Conservation (phyloP, 2,329 filamentous ascomycete species). For the Pseudogymnoascus sp. region DNA sequence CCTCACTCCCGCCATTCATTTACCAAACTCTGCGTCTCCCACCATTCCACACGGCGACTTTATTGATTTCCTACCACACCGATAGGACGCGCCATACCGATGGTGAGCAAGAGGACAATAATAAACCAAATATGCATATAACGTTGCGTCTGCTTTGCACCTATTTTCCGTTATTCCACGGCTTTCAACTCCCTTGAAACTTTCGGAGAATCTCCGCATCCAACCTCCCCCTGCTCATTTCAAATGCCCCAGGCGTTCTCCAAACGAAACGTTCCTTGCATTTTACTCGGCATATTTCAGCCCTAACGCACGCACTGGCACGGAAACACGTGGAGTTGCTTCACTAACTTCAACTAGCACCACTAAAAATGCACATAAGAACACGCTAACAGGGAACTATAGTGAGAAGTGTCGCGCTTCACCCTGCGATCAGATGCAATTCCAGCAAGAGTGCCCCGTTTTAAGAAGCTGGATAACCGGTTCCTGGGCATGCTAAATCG, state of each 20-base stretch:
- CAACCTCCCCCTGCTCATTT: background rate
- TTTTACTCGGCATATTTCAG: too few species aligned
- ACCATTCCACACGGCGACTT: background rate
- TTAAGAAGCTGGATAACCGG: background rate
- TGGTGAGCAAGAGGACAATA: background rate
- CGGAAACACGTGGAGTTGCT: background rate
- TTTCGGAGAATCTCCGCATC: background rate
- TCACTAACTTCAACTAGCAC: background rate
- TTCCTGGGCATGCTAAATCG: background rate
- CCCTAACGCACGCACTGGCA: constrained; percentile 2
- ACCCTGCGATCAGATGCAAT: constrained; percentile 4
- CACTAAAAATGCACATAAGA: background rate
- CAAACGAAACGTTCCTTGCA: background rate
- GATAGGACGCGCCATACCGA: background rate
- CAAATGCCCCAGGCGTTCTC: background rate
- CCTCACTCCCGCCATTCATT: background rate
- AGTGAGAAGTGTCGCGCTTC: background rate
- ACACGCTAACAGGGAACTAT: background rate
- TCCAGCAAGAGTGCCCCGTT: background rate
- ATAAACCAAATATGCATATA: background rate
- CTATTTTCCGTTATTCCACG: constrained; percentile 1
- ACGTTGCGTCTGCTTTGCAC: background rate
- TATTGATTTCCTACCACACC: constrained; percentile 1
- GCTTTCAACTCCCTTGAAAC: background rate
- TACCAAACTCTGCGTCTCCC: background rate